These are phyloP conservation scores for Irpex sp. DNA, from an alignment of 1,284 basidiomycete genomes.

Conservation along the genomic window DNA sequence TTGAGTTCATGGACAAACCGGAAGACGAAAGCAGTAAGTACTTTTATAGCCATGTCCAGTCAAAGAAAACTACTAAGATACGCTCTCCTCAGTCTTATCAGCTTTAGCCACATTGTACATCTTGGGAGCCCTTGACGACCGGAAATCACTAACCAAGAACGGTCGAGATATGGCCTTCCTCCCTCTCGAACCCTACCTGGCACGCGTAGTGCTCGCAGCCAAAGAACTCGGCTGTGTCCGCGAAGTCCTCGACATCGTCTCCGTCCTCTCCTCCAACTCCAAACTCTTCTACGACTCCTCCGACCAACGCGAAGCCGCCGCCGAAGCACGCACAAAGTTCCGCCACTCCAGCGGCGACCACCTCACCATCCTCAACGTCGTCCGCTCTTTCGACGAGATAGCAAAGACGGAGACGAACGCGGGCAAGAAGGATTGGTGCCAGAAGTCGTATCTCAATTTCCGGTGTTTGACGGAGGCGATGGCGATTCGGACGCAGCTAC, in stretches of 20 bases:
- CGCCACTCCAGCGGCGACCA: slow-evolving; percentile 86
- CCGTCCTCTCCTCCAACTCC: slow-evolving; percentile 71
- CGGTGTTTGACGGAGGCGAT: slow-evolving; percentile 80
- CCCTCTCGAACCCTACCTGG: slow-evolving; percentile 80
- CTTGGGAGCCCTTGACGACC: slow-evolving; percentile 67
- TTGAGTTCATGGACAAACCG: slow-evolving; percentile 85
- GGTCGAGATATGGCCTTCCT: slow-evolving; percentile 79
- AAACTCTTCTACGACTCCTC: slow-evolving; percentile 69
- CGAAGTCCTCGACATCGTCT: slow-evolving; percentile 77
- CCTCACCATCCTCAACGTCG: slow-evolving; percentile 80
- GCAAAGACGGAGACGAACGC: slow-evolving; percentile 35
- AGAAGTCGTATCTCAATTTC: slow-evolving; percentile 80
- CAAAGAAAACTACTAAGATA: neutral
- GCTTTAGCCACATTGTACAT: slow-evolving; percentile 74
- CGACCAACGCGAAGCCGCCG: slow-evolving; percentile 66
- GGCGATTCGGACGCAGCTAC: slow-evolving; percentile 80
- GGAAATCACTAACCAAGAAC: slow-evolving; percentile 57
- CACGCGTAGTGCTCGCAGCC: slow-evolving; percentile 73
- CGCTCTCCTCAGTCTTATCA: slow-evolving; percentile 44
- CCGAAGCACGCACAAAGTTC: slow-evolving; percentile 72
- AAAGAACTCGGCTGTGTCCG: slow-evolving; percentile 61
- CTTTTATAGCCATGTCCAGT: neutral
- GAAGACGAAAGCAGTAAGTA: slow-evolving; percentile 62
- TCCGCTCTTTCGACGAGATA: slow-evolving; percentile 74
- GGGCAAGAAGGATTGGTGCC: slow-evolving; percentile 72